These are phyloP conservation scores for Aspergillus spinulosporus DNA, from an alignment of 2,329 filamentous ascomycete species.

Conservation along the genomic window DNA sequence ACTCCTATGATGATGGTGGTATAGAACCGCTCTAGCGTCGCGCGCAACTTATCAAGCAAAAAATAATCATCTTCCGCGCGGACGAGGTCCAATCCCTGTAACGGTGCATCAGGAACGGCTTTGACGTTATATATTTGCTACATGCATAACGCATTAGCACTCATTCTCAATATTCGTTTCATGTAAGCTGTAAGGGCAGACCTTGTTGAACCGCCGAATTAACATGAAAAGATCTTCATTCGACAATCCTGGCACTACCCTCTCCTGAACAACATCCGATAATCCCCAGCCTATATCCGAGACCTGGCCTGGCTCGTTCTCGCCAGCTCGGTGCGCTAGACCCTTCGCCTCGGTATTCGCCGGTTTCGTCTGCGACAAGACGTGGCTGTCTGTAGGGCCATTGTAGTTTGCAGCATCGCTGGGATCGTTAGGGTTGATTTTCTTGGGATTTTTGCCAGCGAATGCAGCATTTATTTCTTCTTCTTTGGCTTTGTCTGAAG, in stretches of 20 bases:
- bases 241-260: constrained; percentile 25
- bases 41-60: constrained; percentile 77
- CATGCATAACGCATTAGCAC: not conserved
- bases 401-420: not conserved
- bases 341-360: constrained; percentile 18
- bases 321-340: constrained; percentile 18
- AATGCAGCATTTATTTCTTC: not conserved
- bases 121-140: constrained; percentile 71
- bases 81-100: constrained; percentile 73
- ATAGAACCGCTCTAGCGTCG: constrained; percentile 76
- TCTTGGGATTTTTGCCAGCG: not conserved
- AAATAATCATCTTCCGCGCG: constrained; percentile 82
- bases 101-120: constrained; percentile 59
- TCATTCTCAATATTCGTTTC: no score
- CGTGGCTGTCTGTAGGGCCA: constrained; percentile 22
- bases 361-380: constrained; percentile 18
- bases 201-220: constrained; percentile 68
- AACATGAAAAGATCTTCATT: constrained; percentile 76
- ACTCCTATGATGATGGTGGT: constrained; percentile 73
- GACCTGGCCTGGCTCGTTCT: constrained; percentile 9
- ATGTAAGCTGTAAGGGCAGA: not conserved
- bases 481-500: not conserved
- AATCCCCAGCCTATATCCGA: constrained; percentile 20
- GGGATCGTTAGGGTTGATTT: not conserved
- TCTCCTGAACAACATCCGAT: constrained; percentile 14